These are phyloP conservation scores for Flaveria sonorensis DNA, from an alignment of 129 eudicot species.

Conservation along the genomic window DNA sequence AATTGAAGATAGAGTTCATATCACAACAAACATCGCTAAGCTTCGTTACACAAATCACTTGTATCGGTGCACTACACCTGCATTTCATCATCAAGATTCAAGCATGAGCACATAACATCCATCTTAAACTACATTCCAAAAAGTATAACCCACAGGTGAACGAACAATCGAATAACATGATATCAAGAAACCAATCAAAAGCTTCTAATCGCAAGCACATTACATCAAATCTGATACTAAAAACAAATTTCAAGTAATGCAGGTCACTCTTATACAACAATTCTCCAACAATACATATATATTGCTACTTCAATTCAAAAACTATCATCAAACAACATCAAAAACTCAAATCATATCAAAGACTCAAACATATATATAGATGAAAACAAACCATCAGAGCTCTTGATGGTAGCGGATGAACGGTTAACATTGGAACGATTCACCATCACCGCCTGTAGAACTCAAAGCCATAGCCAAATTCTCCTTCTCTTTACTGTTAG, in stretches of 20 bases:
- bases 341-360: too few relatives aligned
- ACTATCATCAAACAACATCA: background rate
- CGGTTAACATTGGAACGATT: slow-evolving; percentile 35
- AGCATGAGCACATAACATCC: background rate
- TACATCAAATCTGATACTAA: background rate
- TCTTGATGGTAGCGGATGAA: slow-evolving; percentile 44
- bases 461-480: slow-evolving; percentile 49
- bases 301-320: background rate
- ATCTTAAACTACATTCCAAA: background rate
- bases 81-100: too few relatives aligned
- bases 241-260: background rate
- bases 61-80: too few relatives aligned
- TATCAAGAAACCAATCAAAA: background rate
- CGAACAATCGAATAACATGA: too few relatives aligned
- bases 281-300: background rate
- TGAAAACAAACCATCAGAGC: slow-evolving; percentile 51
- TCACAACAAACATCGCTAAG: background rate
- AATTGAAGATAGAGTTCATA: background rate
- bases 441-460: slow-evolving; percentile 43
- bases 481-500: slow-evolving; percentile 55
- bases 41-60: background rate
- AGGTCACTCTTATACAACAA: background rate
- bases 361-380: background rate
- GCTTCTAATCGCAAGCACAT: background rate
- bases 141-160: too few relatives aligned